Evolutionary conservation across 192 early-diverging fungal genomes (phyloP), one percentile per base, ranked within the genome.

Genomic region (Rhizophagus sp.): DNA sequence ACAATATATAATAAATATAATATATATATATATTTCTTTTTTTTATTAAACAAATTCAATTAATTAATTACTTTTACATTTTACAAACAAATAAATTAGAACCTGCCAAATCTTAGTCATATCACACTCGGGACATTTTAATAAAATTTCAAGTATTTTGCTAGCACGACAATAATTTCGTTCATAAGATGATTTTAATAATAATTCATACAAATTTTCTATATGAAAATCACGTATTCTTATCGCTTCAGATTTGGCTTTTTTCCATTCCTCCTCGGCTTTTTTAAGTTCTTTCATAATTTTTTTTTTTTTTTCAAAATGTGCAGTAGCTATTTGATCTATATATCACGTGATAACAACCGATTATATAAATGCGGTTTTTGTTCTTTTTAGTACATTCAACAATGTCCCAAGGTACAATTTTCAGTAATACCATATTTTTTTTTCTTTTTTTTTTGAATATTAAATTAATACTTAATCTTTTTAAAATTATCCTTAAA

Each of bases 101-200:
- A 75, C 74, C 74, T 62, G n/a, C 74, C 74, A 76, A 41, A 76
- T 62, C 7, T 10, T n/a, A n/a, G 33, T 24, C 24, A 76, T 22
- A 36, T 76, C 62, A 27, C 61, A 19, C 22, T 76, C 74, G 22
- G 57, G 22, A 44, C 74, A 62, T 34, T 63, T 22, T 76, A 64
- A 63, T 64, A 76, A 64, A 47, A 76, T 44, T 19, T 64, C 74
- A 61, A 76, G 17, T 9, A 76, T 62, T 62, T 39, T 17, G 25
- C 62, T 63, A 22, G 74, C 74, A 22, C 52, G 74, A 41, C 36
- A 61, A 63, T 76, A 76, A 64, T 76, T 76, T 24, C 19, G 24
- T 62, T 33, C 19, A 39, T 27, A 25, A 64, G 64, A 25, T 22
- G 74, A 39, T 22, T n/a, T 62, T 47, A 22, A 17, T 7, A 76